Base-by-base conservation (phyloP, 2,329 filamentous ascomycete species). In the Scolecobasidium constrictum region DNA sequence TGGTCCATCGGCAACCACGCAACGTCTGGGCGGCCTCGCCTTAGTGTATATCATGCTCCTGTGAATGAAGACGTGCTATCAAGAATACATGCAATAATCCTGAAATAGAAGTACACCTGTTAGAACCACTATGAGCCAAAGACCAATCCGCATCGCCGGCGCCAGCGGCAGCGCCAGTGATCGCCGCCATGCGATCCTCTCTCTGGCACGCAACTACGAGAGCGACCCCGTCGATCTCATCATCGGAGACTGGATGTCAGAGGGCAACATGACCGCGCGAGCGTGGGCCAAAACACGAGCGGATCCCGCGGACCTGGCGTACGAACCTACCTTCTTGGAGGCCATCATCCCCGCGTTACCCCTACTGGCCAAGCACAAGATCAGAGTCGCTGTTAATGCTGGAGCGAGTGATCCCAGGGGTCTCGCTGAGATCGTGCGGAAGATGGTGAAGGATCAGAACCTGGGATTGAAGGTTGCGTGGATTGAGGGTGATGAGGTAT, bases 241-340 rank as follows among this genome's bases (percentile, higher is more conserved):
- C 36, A 66, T 67, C 40, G 61, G 62, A 4, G 65, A 69, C 48
- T 68, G 65, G 52, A 67, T 69, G 60, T 64, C 62, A 44, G 66
- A 69, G 46, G 64, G 67, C 48, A 77, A 75, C 52, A 73, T 77
- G 61, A 67, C 71, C 17, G 56, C 50, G 3, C 46, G 50, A n/a
- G 53, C 49, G n/a, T 43, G 43, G 6, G 33, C 46, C 17, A 54
- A 53, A 44, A 47, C 16, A 19, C 18, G 11, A 13, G 21, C n/a
- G 20, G 44, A 46, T 21, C n/a, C 43, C 12, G 52, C 46, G 7
- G 51, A 54, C 5, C 66, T 66, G 11, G 69, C 65, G 6, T 74
- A 72, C 46, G 69, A 74, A 47, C 59, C 63, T 2, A 68, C 70
- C 2, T 73, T 75, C 47, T 60, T 75, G 19, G 66, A 73, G 53